phyloP scores from a whole-genome alignment of 1,284 basidiomycete genomes.

The Clitocybe nebularis region DNA sequence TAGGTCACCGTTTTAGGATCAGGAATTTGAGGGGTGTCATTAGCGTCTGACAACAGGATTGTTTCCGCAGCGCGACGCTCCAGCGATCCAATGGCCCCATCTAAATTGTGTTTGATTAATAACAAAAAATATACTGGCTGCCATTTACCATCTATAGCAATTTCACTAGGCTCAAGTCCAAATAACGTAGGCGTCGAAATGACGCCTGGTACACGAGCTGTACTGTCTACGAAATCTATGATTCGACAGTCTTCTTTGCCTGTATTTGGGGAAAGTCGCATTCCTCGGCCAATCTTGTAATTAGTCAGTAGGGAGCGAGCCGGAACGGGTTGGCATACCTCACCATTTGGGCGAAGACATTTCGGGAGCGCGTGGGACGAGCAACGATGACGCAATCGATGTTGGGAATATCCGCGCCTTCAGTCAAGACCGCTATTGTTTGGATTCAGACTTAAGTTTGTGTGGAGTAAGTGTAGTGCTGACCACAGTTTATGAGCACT shows the following conservation, averaged over 20 bases:
- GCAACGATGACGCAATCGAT: slow-evolving; percentile 91
- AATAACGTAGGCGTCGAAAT: slow-evolving; percentile 84
- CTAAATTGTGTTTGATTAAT: slow-evolving; percentile 27
- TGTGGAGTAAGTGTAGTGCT: slow-evolving; percentile 25
- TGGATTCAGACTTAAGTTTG: too few species aligned
- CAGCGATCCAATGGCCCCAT: slow-evolving; percentile 47
- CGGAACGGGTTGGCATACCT: slow-evolving; percentile 11
- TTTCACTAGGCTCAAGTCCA: slow-evolving; percentile 74
- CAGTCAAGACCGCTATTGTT: slow-evolving; percentile 77
- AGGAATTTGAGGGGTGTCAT: slow-evolving; percentile 35
- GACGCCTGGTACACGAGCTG: slow-evolving; percentile 66
- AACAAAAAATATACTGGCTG: neutral
- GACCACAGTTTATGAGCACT: slow-evolving; percentile 90
- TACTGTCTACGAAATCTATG: slow-evolving; percentile 89
- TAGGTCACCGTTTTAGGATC: slow-evolving; percentile 70
- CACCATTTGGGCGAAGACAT: slow-evolving; percentile 93
- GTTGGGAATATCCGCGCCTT: slow-evolving; percentile 88
- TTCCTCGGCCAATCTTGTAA: slow-evolving; percentile 83
- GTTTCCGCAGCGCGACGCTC: slow-evolving; percentile 34
- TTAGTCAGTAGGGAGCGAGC: neutral
- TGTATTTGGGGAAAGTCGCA: slow-evolving; percentile 79
- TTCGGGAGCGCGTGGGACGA: slow-evolving; percentile 83
- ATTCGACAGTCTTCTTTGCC: slow-evolving; percentile 86
- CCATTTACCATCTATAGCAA: slow-evolving; percentile 55
- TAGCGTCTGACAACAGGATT: slow-evolving; percentile 18